phyloP scores from a whole-genome alignment of 2,329 filamentous ascomycete species.

The Aspergillus sp. region DNA sequence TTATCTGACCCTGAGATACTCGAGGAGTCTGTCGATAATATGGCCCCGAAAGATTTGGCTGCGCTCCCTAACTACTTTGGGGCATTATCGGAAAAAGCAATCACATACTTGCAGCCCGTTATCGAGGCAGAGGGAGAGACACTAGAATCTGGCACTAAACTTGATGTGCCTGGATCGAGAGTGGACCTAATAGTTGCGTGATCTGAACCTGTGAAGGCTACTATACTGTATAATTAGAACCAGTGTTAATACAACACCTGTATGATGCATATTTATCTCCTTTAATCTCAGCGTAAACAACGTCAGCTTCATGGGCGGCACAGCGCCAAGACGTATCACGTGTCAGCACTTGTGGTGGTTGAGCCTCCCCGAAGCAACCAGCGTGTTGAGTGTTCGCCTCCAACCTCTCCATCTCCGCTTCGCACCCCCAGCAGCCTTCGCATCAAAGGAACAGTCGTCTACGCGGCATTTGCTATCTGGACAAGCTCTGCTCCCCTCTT shows the following conservation, averaged over 20 bases:
- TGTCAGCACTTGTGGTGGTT: slow-evolving; percentile 21
- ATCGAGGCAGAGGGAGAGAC: slow-evolving; percentile 2
- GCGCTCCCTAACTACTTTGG: slow-evolving; percentile 30
- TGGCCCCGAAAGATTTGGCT: slow-evolving; percentile 12
- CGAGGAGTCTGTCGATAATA: not conserved
- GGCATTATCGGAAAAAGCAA: slow-evolving; percentile 35
- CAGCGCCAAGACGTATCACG: slow-evolving; percentile 27
- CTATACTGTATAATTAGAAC: not conserved
- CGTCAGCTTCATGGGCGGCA: not conserved
- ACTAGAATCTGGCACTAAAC: slow-evolving; percentile 24
- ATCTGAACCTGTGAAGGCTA: slow-evolving; percentile 3
- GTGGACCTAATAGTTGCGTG: slow-evolving; percentile 15
- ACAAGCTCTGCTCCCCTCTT: slow-evolving; percentile 10
- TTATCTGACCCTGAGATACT: slow-evolving; percentile 21
- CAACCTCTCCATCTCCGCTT: slow-evolving; percentile 25
- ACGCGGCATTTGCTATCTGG: slow-evolving; percentile 17
- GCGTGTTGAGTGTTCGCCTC: slow-evolving; percentile 33
- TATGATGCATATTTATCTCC: not conserved
- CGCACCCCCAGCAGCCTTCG: slow-evolving; percentile 20
- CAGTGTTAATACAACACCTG: not conserved
- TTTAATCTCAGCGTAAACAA: not conserved
- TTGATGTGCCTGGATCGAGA: slow-evolving; percentile 30
- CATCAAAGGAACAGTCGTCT: slow-evolving; percentile 22
- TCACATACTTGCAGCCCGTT: slow-evolving; percentile 26
- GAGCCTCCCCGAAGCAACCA: slow-evolving; percentile 23